Evolutionary conservation across 192 early-diverging fungal genomes (phyloP).

Genomic region (Coemansia sp.): DNA sequence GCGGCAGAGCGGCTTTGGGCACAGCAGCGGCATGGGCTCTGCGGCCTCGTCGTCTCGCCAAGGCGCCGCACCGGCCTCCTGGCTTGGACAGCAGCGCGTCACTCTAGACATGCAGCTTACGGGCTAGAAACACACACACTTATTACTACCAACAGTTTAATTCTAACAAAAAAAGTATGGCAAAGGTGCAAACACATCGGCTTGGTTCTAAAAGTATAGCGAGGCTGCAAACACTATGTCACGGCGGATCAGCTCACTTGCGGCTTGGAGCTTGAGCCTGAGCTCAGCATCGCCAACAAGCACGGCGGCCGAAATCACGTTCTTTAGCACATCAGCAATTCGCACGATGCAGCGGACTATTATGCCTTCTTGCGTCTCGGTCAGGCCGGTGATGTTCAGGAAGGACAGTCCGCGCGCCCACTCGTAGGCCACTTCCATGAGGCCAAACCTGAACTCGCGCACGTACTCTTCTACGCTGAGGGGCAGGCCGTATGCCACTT

Average conservation of each 20-base stretch:
- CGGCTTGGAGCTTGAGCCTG: slow-evolving; percentile 91
- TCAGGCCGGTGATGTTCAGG: slow-evolving; percentile 87
- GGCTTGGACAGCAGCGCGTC: slow-evolving; percentile 74
- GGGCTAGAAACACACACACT: slow-evolving; percentile 11
- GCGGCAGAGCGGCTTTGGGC: slow-evolving; percentile 57
- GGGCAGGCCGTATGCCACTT: slow-evolving; percentile 70
- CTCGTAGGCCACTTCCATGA: slow-evolving; percentile 97
- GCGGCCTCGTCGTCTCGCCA: slow-evolving; percentile 32
- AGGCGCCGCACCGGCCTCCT: slow-evolving; percentile 59
- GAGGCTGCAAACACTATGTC: slow-evolving; percentile 97
- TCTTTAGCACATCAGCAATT: slow-evolving; percentile 90
- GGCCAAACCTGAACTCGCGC: slow-evolving; percentile 75
- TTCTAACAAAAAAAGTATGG: slow-evolving; percentile 61
- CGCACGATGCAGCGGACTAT: slow-evolving; percentile 95
- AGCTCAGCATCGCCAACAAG: slow-evolving; percentile 89
- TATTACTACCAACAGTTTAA: background rate
- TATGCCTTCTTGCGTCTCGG: slow-evolving; percentile 92
- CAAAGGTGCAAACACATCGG: slow-evolving; percentile 83
- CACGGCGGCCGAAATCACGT: slow-evolving; percentile 80
- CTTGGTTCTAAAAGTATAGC: slow-evolving; percentile 61
- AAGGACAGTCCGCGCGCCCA: slow-evolving; percentile 95
- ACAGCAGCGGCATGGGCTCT: slow-evolving; percentile 40
- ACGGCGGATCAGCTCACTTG: slow-evolving; percentile 81
- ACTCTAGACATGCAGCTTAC: slow-evolving; percentile 63
- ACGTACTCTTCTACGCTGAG: slow-evolving; percentile 50